phyloP scores from a whole-genome alignment of 2,329 filamentous ascomycete genomes.

The Calonectria pauciramosa region DNA sequence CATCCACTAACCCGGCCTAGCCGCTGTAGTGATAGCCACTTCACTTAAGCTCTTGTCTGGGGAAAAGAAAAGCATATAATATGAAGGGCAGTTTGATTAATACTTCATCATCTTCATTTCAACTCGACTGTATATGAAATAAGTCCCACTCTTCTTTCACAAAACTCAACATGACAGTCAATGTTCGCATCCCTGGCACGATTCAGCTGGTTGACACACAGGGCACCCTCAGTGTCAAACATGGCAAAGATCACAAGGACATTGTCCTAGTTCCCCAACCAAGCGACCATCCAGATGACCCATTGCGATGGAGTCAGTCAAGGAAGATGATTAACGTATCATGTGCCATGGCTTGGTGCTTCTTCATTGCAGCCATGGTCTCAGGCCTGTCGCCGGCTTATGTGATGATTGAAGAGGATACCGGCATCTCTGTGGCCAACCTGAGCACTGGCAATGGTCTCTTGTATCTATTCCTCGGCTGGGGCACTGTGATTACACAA shows the following conservation, averaged over 20 bases:
- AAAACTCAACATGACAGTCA: neutral
- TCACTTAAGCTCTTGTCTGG: neutral
- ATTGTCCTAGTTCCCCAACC: constrained; percentile 44
- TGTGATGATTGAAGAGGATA: constrained; percentile 40
- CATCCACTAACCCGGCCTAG: constrained; percentile 4
- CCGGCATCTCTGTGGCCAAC: constrained; percentile 43
- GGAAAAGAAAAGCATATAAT: neutral
- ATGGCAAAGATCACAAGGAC: constrained; percentile 31
- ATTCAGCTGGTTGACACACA: constrained; percentile 39
- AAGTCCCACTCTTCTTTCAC: neutral
- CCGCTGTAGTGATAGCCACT: neutral
- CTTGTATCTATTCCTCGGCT: constrained; percentile 40
- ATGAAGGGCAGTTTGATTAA: neutral
- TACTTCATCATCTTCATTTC: neutral
- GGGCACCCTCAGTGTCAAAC: constrained; percentile 34
- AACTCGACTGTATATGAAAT: neutral
- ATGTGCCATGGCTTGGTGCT: constrained; percentile 44
- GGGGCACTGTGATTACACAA: constrained; percentile 42
- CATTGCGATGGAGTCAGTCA: constrained; percentile 35
- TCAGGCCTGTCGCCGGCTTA: constrained; percentile 43
- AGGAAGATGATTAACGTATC: constrained; percentile 41
- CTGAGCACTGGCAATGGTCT: constrained; percentile 43
- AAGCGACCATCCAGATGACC: constrained; percentile 41
- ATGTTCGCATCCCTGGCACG: constrained; percentile 36
- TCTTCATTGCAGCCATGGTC: constrained; percentile 41